Percentiles rank a stretch among this genome's conserved stretches.
Conservation (phyloP, 2,329 filamentous ascomycete species). For the Fusarium sp. region DNA sequence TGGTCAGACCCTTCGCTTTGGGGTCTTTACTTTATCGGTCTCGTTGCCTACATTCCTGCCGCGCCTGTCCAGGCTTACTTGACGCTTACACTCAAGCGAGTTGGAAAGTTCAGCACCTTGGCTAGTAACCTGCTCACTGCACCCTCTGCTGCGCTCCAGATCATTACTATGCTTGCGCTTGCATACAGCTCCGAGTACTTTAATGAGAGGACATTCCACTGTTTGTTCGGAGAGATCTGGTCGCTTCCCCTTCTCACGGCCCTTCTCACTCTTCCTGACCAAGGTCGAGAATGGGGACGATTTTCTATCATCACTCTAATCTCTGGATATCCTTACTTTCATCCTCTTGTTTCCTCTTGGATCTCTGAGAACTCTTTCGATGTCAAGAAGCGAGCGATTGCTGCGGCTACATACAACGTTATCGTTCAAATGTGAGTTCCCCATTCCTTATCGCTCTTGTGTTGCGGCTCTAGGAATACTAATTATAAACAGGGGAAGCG, state of each 20-base stretch:
- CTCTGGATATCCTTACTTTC: constrained; percentile 69
- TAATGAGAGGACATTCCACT: constrained; percentile 66
- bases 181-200: constrained; percentile 68
- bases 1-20: constrained; percentile 62
- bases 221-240: constrained; percentile 65
- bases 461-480: not conserved
- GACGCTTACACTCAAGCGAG: constrained; percentile 66
- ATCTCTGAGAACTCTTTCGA: constrained; percentile 63
- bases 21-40: constrained; percentile 63
- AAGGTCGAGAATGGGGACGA: constrained; percentile 63
- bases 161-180: constrained; percentile 66
- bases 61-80: constrained; percentile 63
- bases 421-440: constrained; percentile 57
- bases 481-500: constrained; percentile 51
- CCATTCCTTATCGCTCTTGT: not conserved
- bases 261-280: constrained; percentile 61
- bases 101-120: constrained; percentile 68
- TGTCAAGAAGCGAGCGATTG: constrained; percentile 62
- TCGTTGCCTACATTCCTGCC: constrained; percentile 63
- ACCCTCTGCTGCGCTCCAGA: constrained; percentile 67
- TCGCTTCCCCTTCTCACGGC: constrained; percentile 64
- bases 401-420: constrained; percentile 62
- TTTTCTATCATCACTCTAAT: constrained; percentile 65
- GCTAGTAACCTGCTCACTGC: constrained; percentile 73
- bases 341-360: constrained; percentile 66